Conservation (phyloP, 352 stramenopile species). For the Phytophthora foliorum region DNA sequence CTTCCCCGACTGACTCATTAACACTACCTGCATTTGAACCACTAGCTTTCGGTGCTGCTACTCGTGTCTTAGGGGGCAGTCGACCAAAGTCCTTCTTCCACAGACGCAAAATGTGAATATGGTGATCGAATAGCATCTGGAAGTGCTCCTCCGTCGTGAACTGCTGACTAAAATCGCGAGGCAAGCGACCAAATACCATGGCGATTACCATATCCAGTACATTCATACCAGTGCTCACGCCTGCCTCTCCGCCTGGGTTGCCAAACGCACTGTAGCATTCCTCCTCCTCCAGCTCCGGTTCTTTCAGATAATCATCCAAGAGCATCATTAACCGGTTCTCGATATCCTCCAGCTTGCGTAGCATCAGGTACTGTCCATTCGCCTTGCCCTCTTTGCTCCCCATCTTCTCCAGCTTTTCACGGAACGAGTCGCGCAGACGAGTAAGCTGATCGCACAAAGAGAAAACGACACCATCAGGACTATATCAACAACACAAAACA, state of each 20-base stretch:
- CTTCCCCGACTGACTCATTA: constrained; percentile 20
- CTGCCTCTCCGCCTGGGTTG: constrained; percentile 24
- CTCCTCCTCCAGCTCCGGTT: constrained; percentile 61
- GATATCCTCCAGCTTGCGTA: constrained; percentile 86
- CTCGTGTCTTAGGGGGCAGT: constrained; percentile 51
- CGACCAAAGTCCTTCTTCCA: constrained; percentile 91
- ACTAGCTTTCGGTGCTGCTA: constrained; percentile 13
- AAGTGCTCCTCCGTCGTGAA: constrained; percentile 75
- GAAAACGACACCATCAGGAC: background rate
- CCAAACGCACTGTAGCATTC: constrained; percentile 62
- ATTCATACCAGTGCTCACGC: constrained; percentile 63
- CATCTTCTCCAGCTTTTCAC: constrained; percentile 58
- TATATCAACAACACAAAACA: background rate
- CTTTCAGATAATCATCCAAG: constrained; percentile 67
- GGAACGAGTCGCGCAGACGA: constrained; percentile 75
- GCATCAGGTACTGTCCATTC: constrained; percentile 56
- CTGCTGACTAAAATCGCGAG: constrained; percentile 64
- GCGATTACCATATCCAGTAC: constrained; percentile 89
- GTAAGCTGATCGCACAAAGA: constrained; percentile 46
- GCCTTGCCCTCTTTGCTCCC: constrained; percentile 30
- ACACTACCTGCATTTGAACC: constrained; percentile 19
- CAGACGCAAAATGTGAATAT: constrained; percentile 80
- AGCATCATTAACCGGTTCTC: constrained; percentile 72
- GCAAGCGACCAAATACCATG: constrained; percentile 88
- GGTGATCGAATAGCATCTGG: constrained; percentile 79